These are phyloP conservation scores for Pachysandra terminalis DNA, from an alignment of 164 flowering plant genomes.

Conservation along the genomic window DNA sequence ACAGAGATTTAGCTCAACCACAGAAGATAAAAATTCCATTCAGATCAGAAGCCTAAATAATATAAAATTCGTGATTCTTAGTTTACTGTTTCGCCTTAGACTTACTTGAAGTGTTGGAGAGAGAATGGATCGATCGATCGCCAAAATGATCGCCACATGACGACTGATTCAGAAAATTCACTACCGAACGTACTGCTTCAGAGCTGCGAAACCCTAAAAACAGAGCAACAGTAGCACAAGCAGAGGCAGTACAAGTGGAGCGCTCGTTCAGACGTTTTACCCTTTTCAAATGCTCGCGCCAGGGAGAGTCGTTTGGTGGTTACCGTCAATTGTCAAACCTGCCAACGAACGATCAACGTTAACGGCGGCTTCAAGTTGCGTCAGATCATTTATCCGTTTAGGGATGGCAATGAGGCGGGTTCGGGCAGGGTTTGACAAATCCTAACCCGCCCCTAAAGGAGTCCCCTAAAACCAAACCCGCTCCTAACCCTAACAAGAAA, in stretches of 20 bases:
- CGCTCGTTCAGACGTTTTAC: neutral
- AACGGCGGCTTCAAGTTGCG: too few species aligned
- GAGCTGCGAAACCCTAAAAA: slow-evolving; percentile 4
- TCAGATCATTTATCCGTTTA: too few species aligned
- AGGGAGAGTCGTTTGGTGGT: too few species aligned
- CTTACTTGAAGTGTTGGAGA: slow-evolving; percentile 45
- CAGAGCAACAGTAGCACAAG: neutral
- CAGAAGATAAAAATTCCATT: neutral
- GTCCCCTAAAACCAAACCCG: too few species aligned
- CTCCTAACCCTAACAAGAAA: too few species aligned
- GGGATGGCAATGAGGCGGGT: too few species aligned
- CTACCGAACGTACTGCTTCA: neutral
- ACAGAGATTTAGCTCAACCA: neutral
- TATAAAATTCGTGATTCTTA: neutral
- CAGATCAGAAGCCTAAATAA: neutral
- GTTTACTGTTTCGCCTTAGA: neutral
- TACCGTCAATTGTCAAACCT: too few species aligned
- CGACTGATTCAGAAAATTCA: neutral
- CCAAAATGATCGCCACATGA: slow-evolving; percentile 48
- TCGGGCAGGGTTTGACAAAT: too few species aligned
- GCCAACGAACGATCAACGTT: too few species aligned
- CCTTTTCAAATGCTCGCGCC: too few species aligned
- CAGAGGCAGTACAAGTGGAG: neutral
- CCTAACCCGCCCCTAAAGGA: too few species aligned
- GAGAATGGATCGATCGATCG: slow-evolving; percentile 63